Evolutionary conservation across 1,284 basidiomycete species (phyloP), one percentile per base, ranked within the genome.

Genomic region (Serendipita sp.): DNA sequence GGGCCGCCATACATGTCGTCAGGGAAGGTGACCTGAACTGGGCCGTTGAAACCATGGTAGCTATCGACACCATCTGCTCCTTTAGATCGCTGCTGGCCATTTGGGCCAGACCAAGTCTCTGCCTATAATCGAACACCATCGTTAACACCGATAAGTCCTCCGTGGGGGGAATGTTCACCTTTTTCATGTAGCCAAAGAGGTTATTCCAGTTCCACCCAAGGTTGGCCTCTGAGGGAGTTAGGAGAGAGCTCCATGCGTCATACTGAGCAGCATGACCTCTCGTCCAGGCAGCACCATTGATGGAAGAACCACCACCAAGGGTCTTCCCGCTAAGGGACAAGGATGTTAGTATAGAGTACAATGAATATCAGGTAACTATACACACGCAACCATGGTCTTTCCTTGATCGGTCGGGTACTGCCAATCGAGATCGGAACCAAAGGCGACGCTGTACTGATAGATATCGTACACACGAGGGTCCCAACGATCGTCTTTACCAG

Each of bases 261-360:
- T 84, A 84, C 69, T 85, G 83, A 0, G 76, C 79, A 26, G 74
- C 74, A 30, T 78, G 68, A 1, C 79, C 83, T 6, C 83, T 77
- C 12, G 82, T 83, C 72, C 81, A 84, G 6, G 76, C 72, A 8
- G 73, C 80, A 34, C 82, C 82, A 67, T 85, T 85, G 70, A 85
- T 81, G 1, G 80, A 80, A 41, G 79, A 77, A 55, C 77, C 75
- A 1, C 83, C 83, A 34, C 83, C 83, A 2, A 85, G 75, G 0
- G 81, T 81, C 68, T 79, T 81, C 1, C 82, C 82, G 30, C 79
- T 70, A 1, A 61, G 50, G 29, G 22, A 62, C n/a, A 32, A 13
- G 53, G 10, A 58, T n/a, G 53, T 12, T 26, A 44, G 42, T 12
- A 17, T 12, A 12, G n/a, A 29, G n/a, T 13, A 34, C 34, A 29